Evolutionary conservation across 2,329 filamentous ascomycete genomes (phyloP).

Genomic region (Madurella fahalii): DNA sequence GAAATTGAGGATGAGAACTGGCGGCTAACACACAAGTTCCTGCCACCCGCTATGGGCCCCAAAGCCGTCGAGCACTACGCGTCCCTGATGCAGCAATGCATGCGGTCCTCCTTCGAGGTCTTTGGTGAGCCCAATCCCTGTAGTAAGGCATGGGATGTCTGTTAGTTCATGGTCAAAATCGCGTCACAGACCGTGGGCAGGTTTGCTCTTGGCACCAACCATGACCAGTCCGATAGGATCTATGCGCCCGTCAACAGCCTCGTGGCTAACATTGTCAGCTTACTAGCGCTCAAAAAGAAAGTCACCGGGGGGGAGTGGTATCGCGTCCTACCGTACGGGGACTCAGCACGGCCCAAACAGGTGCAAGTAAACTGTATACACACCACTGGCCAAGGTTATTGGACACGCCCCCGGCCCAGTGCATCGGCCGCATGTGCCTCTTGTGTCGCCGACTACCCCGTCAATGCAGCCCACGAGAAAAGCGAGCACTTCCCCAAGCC

Average conservation of each 20-base stretch:
- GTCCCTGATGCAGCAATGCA: conserved; percentile 53
- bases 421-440: too few relatives aligned
- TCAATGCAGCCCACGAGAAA: too few relatives aligned
- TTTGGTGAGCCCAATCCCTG: conserved; percentile 49
- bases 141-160: conserved; percentile 46
- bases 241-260: conserved; percentile 49
- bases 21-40: conserved; percentile 55
- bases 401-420: too few relatives aligned
- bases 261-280: conserved; percentile 47
- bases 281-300: conserved; percentile 57
- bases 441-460: too few relatives aligned
- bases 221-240: conserved; percentile 40
- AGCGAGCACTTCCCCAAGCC: too few relatives aligned
- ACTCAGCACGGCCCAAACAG: conserved; percentile 42
- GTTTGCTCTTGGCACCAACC: conserved; percentile 43
- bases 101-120: conserved; percentile 47
- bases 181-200: conserved; percentile 43
- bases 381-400: background rate
- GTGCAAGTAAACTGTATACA: conserved; percentile 18
- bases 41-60: conserved; percentile 55
- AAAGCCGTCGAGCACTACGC: conserved; percentile 60
- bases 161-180: conserved; percentile 48
- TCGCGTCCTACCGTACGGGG: conserved; percentile 52
- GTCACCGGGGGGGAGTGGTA: conserved; percentile 54
- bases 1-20: conserved; percentile 51